Base-by-base conservation (phyloP, 192 early-diverging fungal species). In the Phlyctochytrium bullatum region DNA sequence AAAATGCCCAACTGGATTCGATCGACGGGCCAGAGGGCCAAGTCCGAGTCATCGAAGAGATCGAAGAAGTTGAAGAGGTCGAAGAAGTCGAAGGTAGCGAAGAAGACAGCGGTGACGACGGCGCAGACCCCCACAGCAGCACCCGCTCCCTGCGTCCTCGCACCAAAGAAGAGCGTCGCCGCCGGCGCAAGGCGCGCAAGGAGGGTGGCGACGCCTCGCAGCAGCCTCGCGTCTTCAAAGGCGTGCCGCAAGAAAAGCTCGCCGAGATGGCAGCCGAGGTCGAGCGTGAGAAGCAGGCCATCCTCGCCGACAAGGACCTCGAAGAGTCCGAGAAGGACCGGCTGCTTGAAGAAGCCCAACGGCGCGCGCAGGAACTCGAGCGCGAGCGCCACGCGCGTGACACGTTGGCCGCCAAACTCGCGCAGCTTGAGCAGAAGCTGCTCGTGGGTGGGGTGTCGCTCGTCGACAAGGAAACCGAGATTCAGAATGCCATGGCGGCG, bases 391-490 rank as follows among this genome's bases (percentile, higher is more conserved):
- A 67, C 14, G 75, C 71, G 32, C 67, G 83, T 3, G 73, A 66
- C 27, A 66, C 67, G 12, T 51, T 88, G 16, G 83, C 75, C 10
- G 63, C 72, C 12, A 86, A 88, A 61, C 78, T 88, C 28, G 66
- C 76, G 1, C 78, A 87, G 34, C 56, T 88, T 57, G 80, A 88
- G 61, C 60, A 83, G 36, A 89, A 88, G 64, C 73, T 88, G 30
- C 64, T 88, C 20, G 81, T 84, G 23, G 86, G 86, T 34, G 86
- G 86, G 14, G 85, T 89, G 20, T 78, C 78, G 52, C 76, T 86
- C 17, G 61, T 83, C 12, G 83, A 84, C 61, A 72, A 72, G 64
- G 70, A 72, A 32, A 57, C 64, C 2, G 63, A 72, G 31, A 72
- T 72, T 34, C 70, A 72, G 30, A 27, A 65, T 20, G 70, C 61